A percentile compares a stretch with the other conserved stretches of the same genome.
Evolutionary conservation across 2,329 filamentous ascomycete genomes (phyloP).

Genomic region (Hymenoscyphus albidus): DNA sequence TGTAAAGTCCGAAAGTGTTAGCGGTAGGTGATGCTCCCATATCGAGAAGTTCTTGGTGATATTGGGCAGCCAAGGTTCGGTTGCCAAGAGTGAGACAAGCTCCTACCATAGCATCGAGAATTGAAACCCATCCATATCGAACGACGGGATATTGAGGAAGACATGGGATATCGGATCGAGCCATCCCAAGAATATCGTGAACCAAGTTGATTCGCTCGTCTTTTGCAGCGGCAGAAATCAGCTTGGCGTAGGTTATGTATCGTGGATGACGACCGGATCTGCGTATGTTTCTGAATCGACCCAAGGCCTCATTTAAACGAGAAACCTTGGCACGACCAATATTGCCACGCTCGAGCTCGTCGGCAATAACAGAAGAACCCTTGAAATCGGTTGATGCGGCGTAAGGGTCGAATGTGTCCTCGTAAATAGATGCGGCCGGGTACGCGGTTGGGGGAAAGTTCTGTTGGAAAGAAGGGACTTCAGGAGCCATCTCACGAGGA

Average conservation of each 20-base stretch:
- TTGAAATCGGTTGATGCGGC: constrained; percentile 88
- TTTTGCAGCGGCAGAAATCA: constrained; percentile 86
- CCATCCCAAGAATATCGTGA: constrained; percentile 84
- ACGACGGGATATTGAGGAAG: constrained; percentile 81
- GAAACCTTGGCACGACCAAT: constrained; percentile 60
- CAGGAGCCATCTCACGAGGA: constrained; percentile 46
- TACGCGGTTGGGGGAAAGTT: constrained; percentile 50
- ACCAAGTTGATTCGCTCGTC: constrained; percentile 77
- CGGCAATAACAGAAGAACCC: constrained; percentile 84
- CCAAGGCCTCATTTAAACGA: constrained; percentile 74
- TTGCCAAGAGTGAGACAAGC: constrained; percentile 82
- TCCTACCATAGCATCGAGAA: constrained; percentile 93
- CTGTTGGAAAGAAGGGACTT: constrained; percentile 46
- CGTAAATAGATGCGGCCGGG: constrained; percentile 56
- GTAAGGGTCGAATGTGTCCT: constrained; percentile 89
- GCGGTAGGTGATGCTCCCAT: constrained; percentile 91
- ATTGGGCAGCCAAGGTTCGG: constrained; percentile 75
- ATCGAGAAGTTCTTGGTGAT: constrained; percentile 84
- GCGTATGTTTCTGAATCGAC: constrained; percentile 87
- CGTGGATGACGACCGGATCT: constrained; percentile 85
- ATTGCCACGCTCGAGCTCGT: constrained; percentile 77
- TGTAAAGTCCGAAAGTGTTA: constrained; percentile 97
- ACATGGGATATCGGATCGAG: constrained; percentile 81
- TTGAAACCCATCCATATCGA: constrained; percentile 92
- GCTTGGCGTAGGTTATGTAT: constrained; percentile 95